phyloP scores from a whole-genome alignment of 2,329 filamentous ascomycete species.

The Mollisia scopiformis region DNA sequence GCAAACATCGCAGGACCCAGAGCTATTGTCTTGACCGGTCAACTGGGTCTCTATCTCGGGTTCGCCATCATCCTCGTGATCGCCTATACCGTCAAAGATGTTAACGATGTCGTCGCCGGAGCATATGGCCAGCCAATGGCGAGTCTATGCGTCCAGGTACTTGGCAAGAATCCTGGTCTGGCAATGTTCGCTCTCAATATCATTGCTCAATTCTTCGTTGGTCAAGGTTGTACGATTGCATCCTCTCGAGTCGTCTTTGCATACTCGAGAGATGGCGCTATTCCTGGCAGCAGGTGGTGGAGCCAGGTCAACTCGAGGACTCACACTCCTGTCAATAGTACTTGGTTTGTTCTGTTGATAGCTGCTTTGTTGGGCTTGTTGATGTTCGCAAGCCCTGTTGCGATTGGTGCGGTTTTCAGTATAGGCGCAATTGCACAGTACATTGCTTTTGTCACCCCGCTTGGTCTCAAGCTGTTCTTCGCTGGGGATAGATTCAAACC shows the following conservation, averaged over 20 bases:
- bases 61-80: constrained; percentile 66
- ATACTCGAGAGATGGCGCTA: constrained; percentile 73
- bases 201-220: constrained; percentile 71
- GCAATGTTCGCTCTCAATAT: constrained; percentile 68
- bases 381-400: constrained; percentile 64
- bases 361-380: constrained; percentile 64
- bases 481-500: neutral
- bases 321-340: constrained; percentile 70
- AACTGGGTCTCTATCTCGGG: constrained; percentile 59
- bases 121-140: constrained; percentile 72
- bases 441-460: constrained; percentile 60
- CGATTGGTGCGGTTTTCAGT: constrained; percentile 70
- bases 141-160: constrained; percentile 65
- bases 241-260: constrained; percentile 71
- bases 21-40: constrained; percentile 66
- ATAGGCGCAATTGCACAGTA: constrained; percentile 72
- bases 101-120: constrained; percentile 59
- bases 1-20: constrained; percentile 66
- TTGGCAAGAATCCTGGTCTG: constrained; percentile 62
- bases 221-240: constrained; percentile 71
- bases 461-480: constrained; percentile 60
- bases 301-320: constrained; percentile 63
- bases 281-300: constrained; percentile 62
- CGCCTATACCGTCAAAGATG: constrained; percentile 71
- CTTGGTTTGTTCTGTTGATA: constrained; percentile 66